These are phyloP conservation scores for Fusarium kyushuense DNA, from an alignment of 2,329 filamentous ascomycete species.

Conservation along the genomic window DNA sequence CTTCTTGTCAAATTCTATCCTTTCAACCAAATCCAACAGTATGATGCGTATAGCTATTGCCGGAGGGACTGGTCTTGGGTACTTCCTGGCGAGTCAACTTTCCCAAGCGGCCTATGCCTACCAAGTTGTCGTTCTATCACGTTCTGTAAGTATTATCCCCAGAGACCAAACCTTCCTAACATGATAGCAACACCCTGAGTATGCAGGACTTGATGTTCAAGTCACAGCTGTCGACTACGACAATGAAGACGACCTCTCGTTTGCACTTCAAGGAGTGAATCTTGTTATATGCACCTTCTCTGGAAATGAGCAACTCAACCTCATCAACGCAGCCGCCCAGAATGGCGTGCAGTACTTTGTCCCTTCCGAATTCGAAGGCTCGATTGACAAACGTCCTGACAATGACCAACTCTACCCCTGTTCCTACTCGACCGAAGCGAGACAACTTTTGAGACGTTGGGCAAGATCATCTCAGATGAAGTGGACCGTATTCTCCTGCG, in stretches of 20 bases:
- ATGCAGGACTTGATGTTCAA: conserved; percentile 70
- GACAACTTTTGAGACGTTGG: conserved; percentile 68
- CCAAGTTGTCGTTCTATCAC: conserved; percentile 77
- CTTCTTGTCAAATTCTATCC: not conserved
- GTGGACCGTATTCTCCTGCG: conserved; percentile 79
- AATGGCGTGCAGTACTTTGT: conserved; percentile 76
- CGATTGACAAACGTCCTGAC: conserved; percentile 63
- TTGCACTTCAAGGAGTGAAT: conserved; percentile 77
- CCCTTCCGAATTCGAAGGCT: conserved; percentile 81
- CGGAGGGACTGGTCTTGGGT: conserved; percentile 60
- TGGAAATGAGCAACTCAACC: conserved; percentile 73
- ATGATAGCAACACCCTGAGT: conserved; percentile 64
- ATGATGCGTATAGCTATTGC: conserved; percentile 65
- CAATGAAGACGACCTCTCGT: conserved; percentile 68
- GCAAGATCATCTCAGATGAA: conserved; percentile 63
- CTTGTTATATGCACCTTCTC: conserved; percentile 81
- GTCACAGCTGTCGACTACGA: conserved; percentile 77
- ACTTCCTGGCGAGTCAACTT: conserved; percentile 65
- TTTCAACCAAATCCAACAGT: conserved; percentile 7
- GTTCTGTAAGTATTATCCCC: conserved; percentile 52
- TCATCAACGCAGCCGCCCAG: conserved; percentile 77
- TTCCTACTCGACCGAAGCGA: conserved; percentile 61
- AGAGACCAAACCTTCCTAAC: conserved; percentile 32
- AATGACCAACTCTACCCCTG: conserved; percentile 72
- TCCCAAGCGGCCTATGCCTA: conserved; percentile 69